Percentiles rank a stretch among this genome's conserved stretches.
These are phyloP conservation scores for Fraxinus floribunda DNA, from an alignment of 305 asterid genomes.

Conservation along the genomic window DNA sequence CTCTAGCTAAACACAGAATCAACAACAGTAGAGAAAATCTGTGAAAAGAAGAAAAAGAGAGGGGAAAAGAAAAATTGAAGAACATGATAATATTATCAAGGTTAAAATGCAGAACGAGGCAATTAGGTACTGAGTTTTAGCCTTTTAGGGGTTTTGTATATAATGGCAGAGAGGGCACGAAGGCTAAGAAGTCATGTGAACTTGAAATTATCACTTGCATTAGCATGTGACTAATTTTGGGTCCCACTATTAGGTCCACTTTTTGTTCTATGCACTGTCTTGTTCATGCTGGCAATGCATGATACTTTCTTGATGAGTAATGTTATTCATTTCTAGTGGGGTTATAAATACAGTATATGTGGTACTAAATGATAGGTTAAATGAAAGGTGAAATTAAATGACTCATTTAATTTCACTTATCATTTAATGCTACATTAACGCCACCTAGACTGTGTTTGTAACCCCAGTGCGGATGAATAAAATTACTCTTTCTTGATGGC, in stretches of 20 bases:
- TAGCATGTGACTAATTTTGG: background rate
- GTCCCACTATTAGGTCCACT: background rate
- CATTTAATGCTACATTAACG: too few relatives aligned
- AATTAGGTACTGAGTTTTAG: background rate
- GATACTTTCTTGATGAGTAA: background rate
- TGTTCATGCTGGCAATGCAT: background rate
- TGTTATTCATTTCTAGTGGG: too few relatives aligned
- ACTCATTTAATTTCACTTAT: too few relatives aligned
- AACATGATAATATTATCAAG: background rate
- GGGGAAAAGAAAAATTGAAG: background rate
- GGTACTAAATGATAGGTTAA: too few relatives aligned
- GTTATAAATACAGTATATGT: too few relatives aligned
- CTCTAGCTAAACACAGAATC: slow-evolving; percentile 12
- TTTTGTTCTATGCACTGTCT: background rate
- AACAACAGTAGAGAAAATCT: slow-evolving; percentile 8
- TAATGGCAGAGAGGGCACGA: background rate
- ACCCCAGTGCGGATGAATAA: too few relatives aligned
- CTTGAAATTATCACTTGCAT: background rate
- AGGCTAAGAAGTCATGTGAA: background rate
- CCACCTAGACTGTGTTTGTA: too few relatives aligned
- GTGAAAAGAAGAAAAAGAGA: background rate
- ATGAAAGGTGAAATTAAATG: too few relatives aligned
- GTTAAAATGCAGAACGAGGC: background rate
- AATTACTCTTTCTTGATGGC: background rate
- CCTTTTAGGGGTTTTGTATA: background rate